Evolutionary conservation across 1,284 basidiomycete species (phyloP), one percentile per base, ranked within the genome.

Genomic region (Apiotrichum montevideense): DNA sequence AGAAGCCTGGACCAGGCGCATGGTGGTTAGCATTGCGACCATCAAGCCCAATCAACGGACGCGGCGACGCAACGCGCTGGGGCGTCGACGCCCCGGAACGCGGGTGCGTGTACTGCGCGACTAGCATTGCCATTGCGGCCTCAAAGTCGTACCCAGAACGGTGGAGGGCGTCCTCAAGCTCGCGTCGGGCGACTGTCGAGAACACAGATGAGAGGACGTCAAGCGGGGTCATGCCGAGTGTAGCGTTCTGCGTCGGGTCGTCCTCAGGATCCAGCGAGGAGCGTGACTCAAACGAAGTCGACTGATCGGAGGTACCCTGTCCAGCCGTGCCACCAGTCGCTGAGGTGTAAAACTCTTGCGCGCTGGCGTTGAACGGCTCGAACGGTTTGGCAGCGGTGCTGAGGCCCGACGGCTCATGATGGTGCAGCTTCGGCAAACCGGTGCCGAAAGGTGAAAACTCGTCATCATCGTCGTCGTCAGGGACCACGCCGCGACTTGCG

Each of bases 131-230:
- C 87, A 98, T 94, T 6, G 95, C 87, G 46, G 83, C 83, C 68
- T 98, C 95, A 71, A 98, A 96, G 67, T 98, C 95, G 73, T 90
- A 98, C 3, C 85, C 89, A 63, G 91, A 87, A 53, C 83, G 81
- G 32, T 86, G 85, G 6, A 98, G 82, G 0, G 94, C 94, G 59
- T 96, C 92, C 74, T 98, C 95, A 3, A 98, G 82, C 69, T 97
- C 92, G 6, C 87, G 87, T 3, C 90, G 86, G 0, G 92, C 87
- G 5, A 96, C 81, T 1, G 88, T 85, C 3, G 89, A 86, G 41
- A 98, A 97, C 40, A 98, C 90, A 39, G 90, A 93, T 67, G 85
- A 87, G 21, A 98, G 84, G 42, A 98, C 91, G 68, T 98, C 95
- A 65, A 98, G 88, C 0, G 95, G 95, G 1, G 94, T 95, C 89